phyloP scores from a whole-genome alignment of 441 rosid species.

The Jatropha podagrica region DNA sequence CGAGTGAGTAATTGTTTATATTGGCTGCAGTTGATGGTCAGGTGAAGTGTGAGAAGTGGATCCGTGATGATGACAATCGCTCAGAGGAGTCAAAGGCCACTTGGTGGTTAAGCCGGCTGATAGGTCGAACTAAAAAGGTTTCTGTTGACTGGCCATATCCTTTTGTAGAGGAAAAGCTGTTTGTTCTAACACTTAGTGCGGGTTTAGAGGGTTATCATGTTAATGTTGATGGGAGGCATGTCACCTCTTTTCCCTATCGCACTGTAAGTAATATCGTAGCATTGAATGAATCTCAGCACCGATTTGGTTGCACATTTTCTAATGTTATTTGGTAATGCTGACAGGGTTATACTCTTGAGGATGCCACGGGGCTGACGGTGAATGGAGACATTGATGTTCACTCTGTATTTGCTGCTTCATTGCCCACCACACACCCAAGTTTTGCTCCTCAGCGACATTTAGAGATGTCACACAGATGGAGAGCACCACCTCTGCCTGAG shows the following conservation, averaged over 20 bases:
- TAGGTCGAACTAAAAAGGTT: constrained; percentile 65
- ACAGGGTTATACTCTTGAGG: constrained; percentile 96
- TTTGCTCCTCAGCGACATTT: constrained; percentile 76
- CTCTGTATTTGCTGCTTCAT: constrained; percentile 73
- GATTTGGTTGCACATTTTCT: constrained; percentile 14
- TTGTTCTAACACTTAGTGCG: constrained; percentile 78
- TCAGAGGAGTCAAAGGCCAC: constrained; percentile 63
- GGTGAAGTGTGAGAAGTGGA: constrained; percentile 94
- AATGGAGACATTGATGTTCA: constrained; percentile 80
- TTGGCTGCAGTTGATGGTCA: constrained; percentile 72
- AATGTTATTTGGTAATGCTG: constrained; percentile 24
- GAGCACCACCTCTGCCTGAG: constrained; percentile 67
- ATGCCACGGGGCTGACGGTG: constrained; percentile 85
- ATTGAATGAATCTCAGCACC: constrained; percentile 1
- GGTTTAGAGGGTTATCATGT: constrained; percentile 90
- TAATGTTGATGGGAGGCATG: constrained; percentile 80
- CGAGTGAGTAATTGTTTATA: constrained; percentile 22
- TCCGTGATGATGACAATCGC: constrained; percentile 62
- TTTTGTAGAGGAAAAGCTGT: constrained; percentile 70
- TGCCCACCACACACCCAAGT: constrained; percentile 78
- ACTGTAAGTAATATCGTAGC: constrained; percentile 53
- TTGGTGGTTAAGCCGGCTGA: constrained; percentile 83
- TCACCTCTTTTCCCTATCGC: constrained; percentile 83
- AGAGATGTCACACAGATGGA: constrained; percentile 74
- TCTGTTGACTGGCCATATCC: constrained; percentile 85